Percentiles rank a stretch among this genome's conserved stretches.
Conservation (phyloP, 2,329 filamentous ascomycete genomes). For the Akanthomyces uredinophilus region DNA sequence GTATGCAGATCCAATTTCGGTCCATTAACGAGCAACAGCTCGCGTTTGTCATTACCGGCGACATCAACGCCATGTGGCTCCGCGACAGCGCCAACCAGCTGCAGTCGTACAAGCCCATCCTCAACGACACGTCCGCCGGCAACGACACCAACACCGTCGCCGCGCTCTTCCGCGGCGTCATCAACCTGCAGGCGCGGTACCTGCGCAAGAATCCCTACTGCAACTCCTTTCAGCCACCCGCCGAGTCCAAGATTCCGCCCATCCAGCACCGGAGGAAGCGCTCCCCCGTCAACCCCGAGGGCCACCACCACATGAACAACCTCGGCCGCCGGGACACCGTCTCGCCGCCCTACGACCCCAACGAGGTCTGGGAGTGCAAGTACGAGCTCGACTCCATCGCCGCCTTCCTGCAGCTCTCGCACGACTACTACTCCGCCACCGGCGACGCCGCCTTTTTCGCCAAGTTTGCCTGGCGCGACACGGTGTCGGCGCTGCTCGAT, state of each 20-base stretch:
- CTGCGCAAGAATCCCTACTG: conserved; percentile 71
- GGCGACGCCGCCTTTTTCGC: conserved; percentile 69
- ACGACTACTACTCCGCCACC: conserved; percentile 73
- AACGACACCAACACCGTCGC: conserved; percentile 47
- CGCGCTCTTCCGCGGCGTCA: conserved; percentile 65
- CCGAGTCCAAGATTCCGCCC: conserved; percentile 50
- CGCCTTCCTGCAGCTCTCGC: conserved; percentile 75
- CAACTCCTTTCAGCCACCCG: conserved; percentile 89
- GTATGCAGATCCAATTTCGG: not conserved
- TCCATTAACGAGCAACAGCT: conserved; percentile 37
- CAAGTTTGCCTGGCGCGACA: conserved; percentile 65
- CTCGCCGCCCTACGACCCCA: conserved; percentile 61
- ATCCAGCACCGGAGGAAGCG: conserved; percentile 16
- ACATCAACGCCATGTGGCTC: conserved; percentile 91
- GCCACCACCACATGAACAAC: not conserved
- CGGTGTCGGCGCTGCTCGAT: conserved; percentile 63
- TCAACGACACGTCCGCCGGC: conserved; percentile 46
- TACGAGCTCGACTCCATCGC: conserved; percentile 91
- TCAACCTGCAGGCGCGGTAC: conserved; percentile 72
- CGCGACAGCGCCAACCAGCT: conserved; percentile 81
- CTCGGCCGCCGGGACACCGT: conserved; percentile 43
- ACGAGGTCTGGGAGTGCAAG: conserved; percentile 87
- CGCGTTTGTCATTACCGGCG: conserved; percentile 77
- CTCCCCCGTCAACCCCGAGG: conserved; percentile 10
- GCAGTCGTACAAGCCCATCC: conserved; percentile 64